Conservation (phyloP, 257 asterid species). For the Capsicum chinense region DNA sequence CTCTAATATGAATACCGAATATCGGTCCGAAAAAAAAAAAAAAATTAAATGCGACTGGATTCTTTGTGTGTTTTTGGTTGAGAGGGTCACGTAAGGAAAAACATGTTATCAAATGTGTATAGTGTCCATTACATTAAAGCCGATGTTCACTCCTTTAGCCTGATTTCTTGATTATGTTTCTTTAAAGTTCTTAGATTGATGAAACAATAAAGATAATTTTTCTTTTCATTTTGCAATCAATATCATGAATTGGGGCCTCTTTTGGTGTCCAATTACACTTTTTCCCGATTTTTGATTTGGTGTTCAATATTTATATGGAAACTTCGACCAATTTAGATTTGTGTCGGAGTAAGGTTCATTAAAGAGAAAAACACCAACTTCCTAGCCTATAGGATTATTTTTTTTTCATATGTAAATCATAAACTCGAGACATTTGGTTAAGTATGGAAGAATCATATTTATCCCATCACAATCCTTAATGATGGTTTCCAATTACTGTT, state of each 20-base stretch:
- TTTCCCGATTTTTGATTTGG: not conserved
- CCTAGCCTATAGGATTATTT: not conserved
- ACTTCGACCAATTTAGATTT: not conserved
- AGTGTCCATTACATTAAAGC: constrained; percentile 22
- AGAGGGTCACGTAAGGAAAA: constrained; percentile 18
- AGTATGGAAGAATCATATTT: not conserved
- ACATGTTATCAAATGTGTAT: not conserved
- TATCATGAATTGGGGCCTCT: not conserved
- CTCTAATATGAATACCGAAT: too few species aligned
- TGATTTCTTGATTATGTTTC: constrained; percentile 32
- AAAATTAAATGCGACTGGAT: constrained; percentile 3
- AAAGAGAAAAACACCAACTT: not conserved
- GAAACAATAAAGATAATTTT: not conserved
- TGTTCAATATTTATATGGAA: fast-evolving
- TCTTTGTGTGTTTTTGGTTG: constrained; percentile 15
- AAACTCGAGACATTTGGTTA: not conserved
- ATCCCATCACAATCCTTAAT: not conserved
- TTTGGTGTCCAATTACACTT: not conserved
- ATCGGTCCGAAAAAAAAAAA: too few species aligned
- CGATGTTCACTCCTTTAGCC: constrained; percentile 39
- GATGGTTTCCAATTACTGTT: too few species aligned
- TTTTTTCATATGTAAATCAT: not conserved
- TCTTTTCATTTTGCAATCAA: constrained; percentile 26
- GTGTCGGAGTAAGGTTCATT: not conserved
- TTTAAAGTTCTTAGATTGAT: constrained; percentile 25